These are phyloP conservation scores for Fusarium cicatricum DNA, from an alignment of 2,329 filamentous ascomycete genomes.

Conservation along the genomic window DNA sequence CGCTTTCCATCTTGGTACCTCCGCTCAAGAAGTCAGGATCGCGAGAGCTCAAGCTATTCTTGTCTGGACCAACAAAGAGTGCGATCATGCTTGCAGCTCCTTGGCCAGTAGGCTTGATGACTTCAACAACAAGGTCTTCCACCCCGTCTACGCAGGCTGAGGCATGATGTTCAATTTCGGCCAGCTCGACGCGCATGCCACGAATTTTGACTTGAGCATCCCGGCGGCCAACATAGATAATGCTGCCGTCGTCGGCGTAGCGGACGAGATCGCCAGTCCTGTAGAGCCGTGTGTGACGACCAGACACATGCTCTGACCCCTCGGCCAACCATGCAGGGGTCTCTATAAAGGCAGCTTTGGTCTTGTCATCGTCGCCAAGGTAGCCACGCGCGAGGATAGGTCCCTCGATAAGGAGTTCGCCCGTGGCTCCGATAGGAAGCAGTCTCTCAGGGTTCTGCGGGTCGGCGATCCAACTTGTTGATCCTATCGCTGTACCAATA, in stretches of 20 bases:
- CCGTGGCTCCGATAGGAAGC: slow-evolving; percentile 38
- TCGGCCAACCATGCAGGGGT: not conserved
- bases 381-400: slow-evolving; percentile 59
- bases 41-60: not conserved
- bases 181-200: slow-evolving; percentile 61
- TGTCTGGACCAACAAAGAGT: not conserved
- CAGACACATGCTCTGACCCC: not conserved
- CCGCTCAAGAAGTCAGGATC: not conserved
- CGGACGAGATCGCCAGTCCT: slow-evolving; percentile 30
- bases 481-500: slow-evolving; percentile 5
- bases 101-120: not conserved
- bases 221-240: slow-evolving; percentile 56
- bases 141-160: not conserved
- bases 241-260: slow-evolving; percentile 44
- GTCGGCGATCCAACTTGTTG: slow-evolving; percentile 6
- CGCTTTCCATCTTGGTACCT: not conserved
- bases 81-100: not conserved
- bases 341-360: slow-evolving; percentile 7
- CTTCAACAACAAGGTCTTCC: not conserved
- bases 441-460: slow-evolving; percentile 21
- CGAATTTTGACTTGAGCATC: slow-evolving; percentile 64
- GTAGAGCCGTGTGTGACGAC: not conserved
- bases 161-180: slow-evolving; percentile 9
- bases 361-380: slow-evolving; percentile 9
- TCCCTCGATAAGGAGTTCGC: slow-evolving; percentile 57